Evolutionary conservation across 257 asterid genomes (phyloP).

Genomic region (Primulina tabacum): DNA sequence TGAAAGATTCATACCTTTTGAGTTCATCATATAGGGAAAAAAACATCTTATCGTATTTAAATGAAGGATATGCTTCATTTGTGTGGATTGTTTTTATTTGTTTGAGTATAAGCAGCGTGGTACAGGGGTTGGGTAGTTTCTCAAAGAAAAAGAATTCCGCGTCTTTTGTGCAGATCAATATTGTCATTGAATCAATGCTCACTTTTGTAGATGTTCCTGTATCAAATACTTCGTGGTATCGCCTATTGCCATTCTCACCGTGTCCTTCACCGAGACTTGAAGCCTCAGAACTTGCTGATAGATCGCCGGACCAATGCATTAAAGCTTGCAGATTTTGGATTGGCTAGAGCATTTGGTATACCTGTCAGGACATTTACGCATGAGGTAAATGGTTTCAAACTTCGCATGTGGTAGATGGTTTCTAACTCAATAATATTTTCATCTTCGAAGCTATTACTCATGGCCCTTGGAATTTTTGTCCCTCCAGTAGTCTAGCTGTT

Average conservation of each 20-base stretch:
- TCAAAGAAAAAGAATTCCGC: not conserved
- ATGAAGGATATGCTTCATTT: not conserved
- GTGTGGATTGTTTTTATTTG: constrained; percentile 12
- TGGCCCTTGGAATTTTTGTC: not conserved
- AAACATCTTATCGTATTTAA: not conserved
- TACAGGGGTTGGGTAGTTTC: constrained; percentile 14
- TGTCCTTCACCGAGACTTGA: constrained; percentile 90
- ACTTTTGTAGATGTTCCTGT: constrained; percentile 61
- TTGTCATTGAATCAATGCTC: constrained; percentile 24
- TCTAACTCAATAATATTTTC: too few relatives aligned
- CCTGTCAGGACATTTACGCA: constrained; percentile 96
- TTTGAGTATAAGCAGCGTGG: constrained; percentile 9
- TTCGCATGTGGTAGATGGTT: constrained; percentile 53
- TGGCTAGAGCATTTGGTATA: constrained; percentile 96
- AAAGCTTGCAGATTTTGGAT: constrained; percentile 96
- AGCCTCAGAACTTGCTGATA: constrained; percentile 93
- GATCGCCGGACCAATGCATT: constrained; percentile 82
- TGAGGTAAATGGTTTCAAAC: constrained; percentile 47
- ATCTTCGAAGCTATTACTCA: constrained; percentile 6
- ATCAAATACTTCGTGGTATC: constrained; percentile 86
- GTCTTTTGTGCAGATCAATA: constrained; percentile 22
- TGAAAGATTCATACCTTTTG: constrained; percentile 4
- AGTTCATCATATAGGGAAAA: constrained; percentile 3
- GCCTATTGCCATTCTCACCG: constrained; percentile 96
- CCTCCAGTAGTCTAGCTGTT: constrained; percentile 1